Evolutionary conservation across 352 stramenopile genomes (phyloP).

Genomic region (Pythium brassicae): DNA sequence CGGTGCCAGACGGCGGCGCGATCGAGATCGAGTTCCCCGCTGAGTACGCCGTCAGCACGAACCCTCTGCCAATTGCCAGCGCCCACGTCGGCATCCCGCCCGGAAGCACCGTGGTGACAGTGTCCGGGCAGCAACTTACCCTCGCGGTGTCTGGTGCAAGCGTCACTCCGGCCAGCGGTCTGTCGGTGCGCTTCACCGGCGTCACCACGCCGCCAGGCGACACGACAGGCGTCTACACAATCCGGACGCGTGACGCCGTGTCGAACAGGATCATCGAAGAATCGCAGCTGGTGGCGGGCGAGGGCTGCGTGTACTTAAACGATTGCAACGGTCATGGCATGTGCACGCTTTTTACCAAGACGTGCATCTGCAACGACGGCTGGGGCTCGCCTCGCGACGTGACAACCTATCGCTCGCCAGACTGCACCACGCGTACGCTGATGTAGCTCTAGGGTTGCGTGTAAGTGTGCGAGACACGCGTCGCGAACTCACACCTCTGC

Average conservation of each 20-base stretch:
- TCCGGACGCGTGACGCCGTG: constrained; percentile 41
- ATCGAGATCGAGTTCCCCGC: constrained; percentile 53
- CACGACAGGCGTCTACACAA: constrained; percentile 39
- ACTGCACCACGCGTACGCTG: constrained; percentile 65
- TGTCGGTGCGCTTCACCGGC: constrained; percentile 39
- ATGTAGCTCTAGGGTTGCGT: background rate
- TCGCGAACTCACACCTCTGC: background rate
- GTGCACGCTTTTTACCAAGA: constrained; percentile 64
- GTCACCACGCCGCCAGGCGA: constrained; percentile 46
- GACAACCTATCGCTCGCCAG: constrained; percentile 62
- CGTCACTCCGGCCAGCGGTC: constrained; percentile 18
- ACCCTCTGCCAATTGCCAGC: constrained; percentile 18
- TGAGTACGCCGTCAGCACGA: constrained; percentile 27
- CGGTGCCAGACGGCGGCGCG: constrained; percentile 36
- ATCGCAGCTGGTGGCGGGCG: constrained; percentile 38
- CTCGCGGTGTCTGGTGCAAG: constrained; percentile 28
- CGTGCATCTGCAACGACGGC: constrained; percentile 54
- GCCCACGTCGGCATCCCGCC: constrained; percentile 27
- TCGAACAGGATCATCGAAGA: constrained; percentile 50
- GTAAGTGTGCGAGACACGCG: background rate
- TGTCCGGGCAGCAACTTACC: constrained; percentile 21
- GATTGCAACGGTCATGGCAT: constrained; percentile 82
- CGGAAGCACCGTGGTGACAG: constrained; percentile 26
- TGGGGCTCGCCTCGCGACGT: constrained; percentile 69
- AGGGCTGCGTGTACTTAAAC: constrained; percentile 64